These are phyloP conservation scores for Ilyonectria destructans DNA, from an alignment of 2,329 filamentous ascomycete genomes.

Conservation along the genomic window DNA sequence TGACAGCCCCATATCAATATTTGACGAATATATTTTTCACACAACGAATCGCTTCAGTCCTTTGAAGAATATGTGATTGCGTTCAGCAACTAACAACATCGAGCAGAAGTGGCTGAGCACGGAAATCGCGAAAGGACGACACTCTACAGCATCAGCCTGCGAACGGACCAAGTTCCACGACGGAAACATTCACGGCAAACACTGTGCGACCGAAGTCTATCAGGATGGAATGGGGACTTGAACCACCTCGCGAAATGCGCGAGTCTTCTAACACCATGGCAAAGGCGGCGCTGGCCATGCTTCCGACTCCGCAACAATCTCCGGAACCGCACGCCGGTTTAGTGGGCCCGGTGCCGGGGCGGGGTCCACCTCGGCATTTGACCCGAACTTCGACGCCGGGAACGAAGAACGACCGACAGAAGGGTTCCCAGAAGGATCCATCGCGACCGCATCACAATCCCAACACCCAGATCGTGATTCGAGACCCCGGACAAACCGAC, in stretches of 20 bases:
- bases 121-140: too few relatives aligned
- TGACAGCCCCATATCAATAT: not conserved
- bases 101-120: too few relatives aligned
- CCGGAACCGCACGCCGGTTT: constrained; percentile 31
- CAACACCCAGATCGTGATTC: not conserved
- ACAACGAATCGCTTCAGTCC: not conserved
- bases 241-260: not conserved
- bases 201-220: not conserved
- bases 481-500: accelerated
- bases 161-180: not conserved
- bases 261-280: not conserved
- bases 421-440: not conserved
- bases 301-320: constrained; percentile 12
- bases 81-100: too few relatives aligned
- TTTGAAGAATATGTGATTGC: too few relatives aligned
- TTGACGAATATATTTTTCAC: not conserved
- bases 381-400: constrained; percentile 15
- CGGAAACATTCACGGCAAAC: not conserved
- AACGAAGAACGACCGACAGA: not conserved
- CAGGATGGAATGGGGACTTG: not conserved
- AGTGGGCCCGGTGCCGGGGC: constrained; percentile 30
- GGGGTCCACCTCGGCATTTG: constrained; percentile 26
- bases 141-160: too few relatives aligned
- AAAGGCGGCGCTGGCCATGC: constrained; percentile 2
- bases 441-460: not conserved